A percentile compares a stretch with the other conserved stretches of the same genome.
Evolutionary conservation across 495 filamentous ascomycete species (phyloP).

Genomic region (Tuber borchii): DNA sequence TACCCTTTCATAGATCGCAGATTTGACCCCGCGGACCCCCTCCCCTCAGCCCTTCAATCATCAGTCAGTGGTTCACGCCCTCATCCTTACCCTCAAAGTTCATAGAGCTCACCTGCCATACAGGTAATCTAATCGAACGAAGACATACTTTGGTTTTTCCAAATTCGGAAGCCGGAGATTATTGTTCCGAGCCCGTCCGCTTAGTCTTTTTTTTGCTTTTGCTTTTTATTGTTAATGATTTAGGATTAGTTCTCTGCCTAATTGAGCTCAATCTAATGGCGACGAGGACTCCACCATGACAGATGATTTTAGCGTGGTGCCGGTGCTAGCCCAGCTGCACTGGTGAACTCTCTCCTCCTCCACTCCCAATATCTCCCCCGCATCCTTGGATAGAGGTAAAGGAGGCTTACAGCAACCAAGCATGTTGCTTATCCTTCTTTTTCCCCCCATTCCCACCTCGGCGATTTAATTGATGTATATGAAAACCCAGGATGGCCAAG

Average conservation of each 20-base stretch:
- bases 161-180: neutral
- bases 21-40: neutral
- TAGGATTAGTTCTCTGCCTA: neutral
- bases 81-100: conserved; percentile 32
- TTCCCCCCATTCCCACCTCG: neutral
- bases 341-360: neutral
- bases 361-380: neutral
- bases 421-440: neutral
- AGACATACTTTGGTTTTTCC: neutral
- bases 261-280: neutral
- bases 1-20: neutral
- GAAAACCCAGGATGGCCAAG: neutral
- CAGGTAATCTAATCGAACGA: neutral
- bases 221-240: neutral
- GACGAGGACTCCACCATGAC: neutral
- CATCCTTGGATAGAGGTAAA: neutral
- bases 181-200: neutral
- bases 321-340: neutral
- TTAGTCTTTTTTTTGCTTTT: neutral
- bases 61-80: neutral
- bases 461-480: neutral
- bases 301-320: neutral
- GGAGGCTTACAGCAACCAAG: neutral
- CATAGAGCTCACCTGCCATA: neutral
- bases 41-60: neutral